Conservation (phyloP, 2,329 filamentous ascomycete species). For the Juglanconis oblonga region DNA sequence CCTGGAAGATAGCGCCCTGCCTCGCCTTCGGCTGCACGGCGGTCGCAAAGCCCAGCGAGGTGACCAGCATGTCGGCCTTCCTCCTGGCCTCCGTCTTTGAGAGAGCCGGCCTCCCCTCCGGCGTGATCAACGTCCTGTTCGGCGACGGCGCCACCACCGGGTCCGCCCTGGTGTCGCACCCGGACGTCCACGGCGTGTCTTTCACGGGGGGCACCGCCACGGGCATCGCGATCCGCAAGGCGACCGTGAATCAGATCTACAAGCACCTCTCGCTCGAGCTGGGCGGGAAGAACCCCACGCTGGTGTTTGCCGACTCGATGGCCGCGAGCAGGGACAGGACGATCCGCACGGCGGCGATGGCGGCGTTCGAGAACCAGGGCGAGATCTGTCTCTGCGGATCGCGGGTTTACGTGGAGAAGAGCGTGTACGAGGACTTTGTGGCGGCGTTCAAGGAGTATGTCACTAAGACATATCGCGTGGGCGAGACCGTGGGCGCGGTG, state of each 20-base stretch:
- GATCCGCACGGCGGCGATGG: slow-evolving; percentile 41
- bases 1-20: slow-evolving; percentile 34
- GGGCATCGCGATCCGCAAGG: slow-evolving; percentile 29
- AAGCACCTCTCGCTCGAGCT: slow-evolving; percentile 31
- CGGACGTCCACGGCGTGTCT: slow-evolving; percentile 27
- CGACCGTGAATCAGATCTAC: slow-evolving; percentile 29
- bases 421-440: slow-evolving; percentile 39
- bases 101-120: slow-evolving; percentile 25
- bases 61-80: slow-evolving; percentile 32
- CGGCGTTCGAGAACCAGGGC: slow-evolving; percentile 32
- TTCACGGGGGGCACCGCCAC: slow-evolving; percentile 33
- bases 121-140: slow-evolving; percentile 32
- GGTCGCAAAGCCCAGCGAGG: slow-evolving; percentile 33
- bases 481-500: slow-evolving; percentile 27
- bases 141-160: slow-evolving; percentile 31
- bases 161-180: slow-evolving; percentile 26
- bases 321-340: slow-evolving; percentile 47
- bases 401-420: slow-evolving; percentile 49
- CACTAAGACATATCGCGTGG: slow-evolving; percentile 20
- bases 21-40: slow-evolving; percentile 34
- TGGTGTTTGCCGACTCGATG: slow-evolving; percentile 47
- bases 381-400: slow-evolving; percentile 37
- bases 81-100: slow-evolving; percentile 25
- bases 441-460: slow-evolving; percentile 23
- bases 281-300: slow-evolving; percentile 50